Base-by-base conservation (phyloP, 139 green algal species). In the Coelastrella sp. region DNA sequence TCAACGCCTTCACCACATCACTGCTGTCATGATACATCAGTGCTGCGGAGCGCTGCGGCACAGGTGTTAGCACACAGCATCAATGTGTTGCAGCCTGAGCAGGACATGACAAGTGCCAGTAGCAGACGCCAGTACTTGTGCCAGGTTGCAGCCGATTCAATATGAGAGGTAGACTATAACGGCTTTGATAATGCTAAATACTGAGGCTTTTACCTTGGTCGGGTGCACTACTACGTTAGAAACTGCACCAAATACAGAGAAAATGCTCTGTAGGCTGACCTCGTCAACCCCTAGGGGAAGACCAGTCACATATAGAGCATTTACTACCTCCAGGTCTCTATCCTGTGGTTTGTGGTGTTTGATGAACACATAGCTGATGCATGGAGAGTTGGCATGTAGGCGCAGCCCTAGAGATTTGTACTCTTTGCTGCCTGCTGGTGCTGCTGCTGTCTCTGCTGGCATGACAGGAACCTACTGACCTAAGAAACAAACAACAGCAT, bases 161-260 rank as follows among this genome's bases (percentile, higher is more conserved):
- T 49, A 49, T 1, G 1, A 49, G 35, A 49, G 35, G 35, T 49
- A 49, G 35, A 49, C 35, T 49, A 49, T 49, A 5, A 3, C 35
- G 35, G 35, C 35, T 49, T 49, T 49, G 35, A 49, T 3, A 3
- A 49, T 49, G 35, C 1, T 49, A 1, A 49, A 49, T 49, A 49
- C 35, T 3, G 35, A 49, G 10, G 17, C 70, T n/a, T 20, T n/a
- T 78, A 93, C 91, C 90, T 95, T 93, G 56, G 76, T 92, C 22
- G 75, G 85, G 59, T 97, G 95, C 24, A 97, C 72, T 19, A 95
- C 94, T 9, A 92, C 92, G 9, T 94, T 91, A 59, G 86, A 27
- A 0, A 97, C 91, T 6, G 76, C n/a, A 7, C 96, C 96, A 92
- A 97, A 97, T 14, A 49, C 74, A 11, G 63, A 80, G 20, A 97